Evolutionary conservation across 2,329 filamentous ascomycete species (phyloP).

Genomic region (Apiospora arundinis): DNA sequence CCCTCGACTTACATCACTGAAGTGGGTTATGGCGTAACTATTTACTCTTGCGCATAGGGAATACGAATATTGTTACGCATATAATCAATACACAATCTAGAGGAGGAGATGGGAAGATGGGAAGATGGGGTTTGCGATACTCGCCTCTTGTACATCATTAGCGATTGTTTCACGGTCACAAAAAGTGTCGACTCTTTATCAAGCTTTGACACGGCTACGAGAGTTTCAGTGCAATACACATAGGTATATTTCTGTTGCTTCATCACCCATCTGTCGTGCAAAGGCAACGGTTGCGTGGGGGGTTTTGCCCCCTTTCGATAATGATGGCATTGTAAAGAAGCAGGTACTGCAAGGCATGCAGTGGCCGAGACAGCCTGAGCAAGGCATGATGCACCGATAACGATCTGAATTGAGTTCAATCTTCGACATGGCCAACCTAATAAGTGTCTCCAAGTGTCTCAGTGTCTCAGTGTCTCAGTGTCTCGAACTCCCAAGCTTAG

Average conservation of each 20-base stretch:
- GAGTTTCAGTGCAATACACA: neutral
- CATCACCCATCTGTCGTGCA: neutral
- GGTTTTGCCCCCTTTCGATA: neutral
- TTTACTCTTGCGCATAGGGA: neutral
- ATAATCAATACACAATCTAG: neutral
- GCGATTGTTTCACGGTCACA: neutral
- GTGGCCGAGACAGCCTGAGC: conserved; percentile 6
- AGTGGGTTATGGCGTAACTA: neutral
- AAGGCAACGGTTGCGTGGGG: neutral
- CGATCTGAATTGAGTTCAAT: conserved; percentile 13
- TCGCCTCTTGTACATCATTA: too few relatives aligned
- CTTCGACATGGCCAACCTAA: conserved; percentile 17
- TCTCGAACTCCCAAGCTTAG: neutral
- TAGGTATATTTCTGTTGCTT: neutral
- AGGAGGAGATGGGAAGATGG: neutral
- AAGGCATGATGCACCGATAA: neutral
- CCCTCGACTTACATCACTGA: neutral
- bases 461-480: too few relatives aligned
- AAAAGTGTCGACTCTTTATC: neutral
- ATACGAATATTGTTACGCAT: neutral
- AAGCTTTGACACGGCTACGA: conserved; percentile 13
- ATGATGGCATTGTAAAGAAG: neutral
- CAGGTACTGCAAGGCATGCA: neutral
- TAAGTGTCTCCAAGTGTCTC: conserved; percentile 15
- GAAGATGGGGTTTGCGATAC: neutral